Percentiles rank a stretch among this genome's conserved stretches.
These are phyloP conservation scores for Thermomyces lanuginosus DNA, from an alignment of 2,329 filamentous ascomycete genomes.

Conservation along the genomic window DNA sequence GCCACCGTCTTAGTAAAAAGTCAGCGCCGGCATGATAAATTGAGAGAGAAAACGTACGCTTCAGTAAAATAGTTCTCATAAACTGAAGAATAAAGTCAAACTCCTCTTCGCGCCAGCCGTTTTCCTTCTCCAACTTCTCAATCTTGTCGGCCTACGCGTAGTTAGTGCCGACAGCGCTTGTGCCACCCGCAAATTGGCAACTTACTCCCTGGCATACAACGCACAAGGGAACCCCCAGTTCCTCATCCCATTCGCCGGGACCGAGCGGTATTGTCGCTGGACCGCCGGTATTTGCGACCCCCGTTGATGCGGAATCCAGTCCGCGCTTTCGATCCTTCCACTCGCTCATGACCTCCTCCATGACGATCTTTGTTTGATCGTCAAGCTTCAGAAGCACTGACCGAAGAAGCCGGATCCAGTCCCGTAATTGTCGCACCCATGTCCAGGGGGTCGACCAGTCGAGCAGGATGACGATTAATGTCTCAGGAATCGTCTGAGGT, in stretches of 20 bases:
- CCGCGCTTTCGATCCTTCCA: slow-evolving; percentile 65
- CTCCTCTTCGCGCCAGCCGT: slow-evolving; percentile 87
- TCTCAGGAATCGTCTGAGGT: slow-evolving; percentile 67
- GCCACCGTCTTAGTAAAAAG: slow-evolving; percentile 46
- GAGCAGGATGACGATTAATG: slow-evolving; percentile 74
- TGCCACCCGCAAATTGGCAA: slow-evolving; percentile 15
- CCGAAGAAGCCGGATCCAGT: slow-evolving; percentile 74
- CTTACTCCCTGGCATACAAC: slow-evolving; percentile 86
- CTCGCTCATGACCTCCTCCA: slow-evolving; percentile 70
- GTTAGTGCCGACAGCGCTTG: slow-evolving; percentile 1
- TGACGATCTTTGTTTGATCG: slow-evolving; percentile 58
- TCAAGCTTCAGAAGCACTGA: slow-evolving; percentile 59
- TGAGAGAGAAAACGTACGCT: slow-evolving; percentile 42
- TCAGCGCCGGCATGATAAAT: slow-evolving; percentile 2
- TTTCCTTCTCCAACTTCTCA: slow-evolving; percentile 73
- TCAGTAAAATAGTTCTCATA: slow-evolving; percentile 72
- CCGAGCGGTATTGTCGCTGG: slow-evolving; percentile 62
- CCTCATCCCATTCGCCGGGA: slow-evolving; percentile 86
- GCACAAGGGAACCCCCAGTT: slow-evolving; percentile 68
- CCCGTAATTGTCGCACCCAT: slow-evolving; percentile 76
- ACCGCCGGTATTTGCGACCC: slow-evolving; percentile 44
- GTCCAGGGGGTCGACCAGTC: slow-evolving; percentile 91
- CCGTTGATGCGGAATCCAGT: slow-evolving; percentile 32
- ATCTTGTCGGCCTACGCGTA: slow-evolving; percentile 60
- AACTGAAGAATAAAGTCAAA: slow-evolving; percentile 95